These are phyloP conservation scores for Pichia thaimueangensis DNA, from an alignment of 805 yeast genomes.

Conservation along the genomic window DNA sequence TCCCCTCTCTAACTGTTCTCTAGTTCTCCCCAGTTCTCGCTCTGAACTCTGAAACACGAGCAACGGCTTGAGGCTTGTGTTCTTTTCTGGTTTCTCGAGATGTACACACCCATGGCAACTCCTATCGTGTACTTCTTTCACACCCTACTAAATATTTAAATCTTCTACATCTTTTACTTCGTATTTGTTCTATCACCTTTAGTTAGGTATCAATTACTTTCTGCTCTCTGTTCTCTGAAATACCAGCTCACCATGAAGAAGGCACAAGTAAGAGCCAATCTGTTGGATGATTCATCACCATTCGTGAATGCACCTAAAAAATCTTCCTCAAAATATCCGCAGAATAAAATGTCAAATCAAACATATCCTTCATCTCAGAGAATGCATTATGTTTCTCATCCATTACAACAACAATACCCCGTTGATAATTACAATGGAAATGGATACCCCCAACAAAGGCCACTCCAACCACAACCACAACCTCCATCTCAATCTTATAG, in stretches of 20 bases:
- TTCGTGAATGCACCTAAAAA: constrained; percentile 2
- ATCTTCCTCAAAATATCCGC: background rate
- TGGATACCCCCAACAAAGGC: constrained; percentile 6
- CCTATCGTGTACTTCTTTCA: too few species aligned
- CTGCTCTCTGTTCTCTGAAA: too few species aligned
- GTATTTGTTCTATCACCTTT: too few species aligned
- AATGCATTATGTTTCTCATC: constrained; percentile 5
- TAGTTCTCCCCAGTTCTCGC: too few species aligned
- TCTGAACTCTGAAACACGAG: too few species aligned
- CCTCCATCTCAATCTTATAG: constrained; percentile 1
- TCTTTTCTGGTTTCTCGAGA: too few species aligned
- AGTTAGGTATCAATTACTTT: too few species aligned
- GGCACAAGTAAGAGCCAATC: constrained; percentile 22
- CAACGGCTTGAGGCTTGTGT: too few species aligned
- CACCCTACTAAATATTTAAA: too few species aligned
- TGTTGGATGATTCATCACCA: constrained; percentile 16
- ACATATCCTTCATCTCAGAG: background rate
- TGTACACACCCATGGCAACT: too few species aligned
- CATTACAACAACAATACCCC: background rate
- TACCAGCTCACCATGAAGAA: constrained; percentile 15
- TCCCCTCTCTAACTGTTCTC: too few species aligned
- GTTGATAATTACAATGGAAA: background rate
- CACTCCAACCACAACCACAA: constrained; percentile 1
- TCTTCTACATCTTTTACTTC: too few species aligned
- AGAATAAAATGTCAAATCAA: background rate